Percentiles rank a stretch among this genome's conserved stretches.
These are phyloP conservation scores for Rhodosporidiobolus sp. DNA, from an alignment of 768 basidiomycete genomes.

Conservation along the genomic window DNA sequence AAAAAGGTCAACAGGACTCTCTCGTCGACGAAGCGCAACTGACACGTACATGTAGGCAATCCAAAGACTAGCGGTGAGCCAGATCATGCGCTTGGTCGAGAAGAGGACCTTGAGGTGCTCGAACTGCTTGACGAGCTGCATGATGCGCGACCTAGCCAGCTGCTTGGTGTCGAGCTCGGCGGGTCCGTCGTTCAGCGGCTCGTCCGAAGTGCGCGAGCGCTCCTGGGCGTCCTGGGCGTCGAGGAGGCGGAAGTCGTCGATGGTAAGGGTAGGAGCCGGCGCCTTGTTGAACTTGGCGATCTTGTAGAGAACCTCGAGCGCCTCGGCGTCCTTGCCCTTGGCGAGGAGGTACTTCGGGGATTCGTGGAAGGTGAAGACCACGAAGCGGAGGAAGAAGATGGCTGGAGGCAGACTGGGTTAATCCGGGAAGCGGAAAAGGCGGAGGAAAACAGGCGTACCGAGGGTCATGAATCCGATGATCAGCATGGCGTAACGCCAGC, in stretches of 20 bases:
- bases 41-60: slow-evolving; percentile 42
- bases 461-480: slow-evolving; percentile 48
- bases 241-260: slow-evolving; percentile 49
- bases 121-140: slow-evolving; percentile 30
- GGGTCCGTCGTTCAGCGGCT: slow-evolving; percentile 17
- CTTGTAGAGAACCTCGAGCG: slow-evolving; percentile 49
- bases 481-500: slow-evolving; percentile 50
- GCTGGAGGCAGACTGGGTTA: background rate
- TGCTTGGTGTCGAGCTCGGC: slow-evolving; percentile 22
- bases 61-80: slow-evolving; percentile 32
- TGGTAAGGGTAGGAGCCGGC: slow-evolving; percentile 46
- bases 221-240: slow-evolving; percentile 37
- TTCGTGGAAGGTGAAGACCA: slow-evolving; percentile 49
- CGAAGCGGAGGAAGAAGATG: slow-evolving; percentile 50
- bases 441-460: background rate
- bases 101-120: slow-evolving; percentile 49
- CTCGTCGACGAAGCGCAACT: background rate
- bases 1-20: background rate
- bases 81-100: slow-evolving; percentile 46
- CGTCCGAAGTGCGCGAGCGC: slow-evolving; percentile 33
- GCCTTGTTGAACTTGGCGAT: slow-evolving; percentile 51
- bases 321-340: slow-evolving; percentile 50
- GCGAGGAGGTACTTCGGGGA: slow-evolving; percentile 51
- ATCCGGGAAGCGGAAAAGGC: background rate
- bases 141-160: slow-evolving; percentile 34